Base-by-base conservation (phyloP, 1,284 basidiomycete genomes). In the Coriolopsis trogii region DNA sequence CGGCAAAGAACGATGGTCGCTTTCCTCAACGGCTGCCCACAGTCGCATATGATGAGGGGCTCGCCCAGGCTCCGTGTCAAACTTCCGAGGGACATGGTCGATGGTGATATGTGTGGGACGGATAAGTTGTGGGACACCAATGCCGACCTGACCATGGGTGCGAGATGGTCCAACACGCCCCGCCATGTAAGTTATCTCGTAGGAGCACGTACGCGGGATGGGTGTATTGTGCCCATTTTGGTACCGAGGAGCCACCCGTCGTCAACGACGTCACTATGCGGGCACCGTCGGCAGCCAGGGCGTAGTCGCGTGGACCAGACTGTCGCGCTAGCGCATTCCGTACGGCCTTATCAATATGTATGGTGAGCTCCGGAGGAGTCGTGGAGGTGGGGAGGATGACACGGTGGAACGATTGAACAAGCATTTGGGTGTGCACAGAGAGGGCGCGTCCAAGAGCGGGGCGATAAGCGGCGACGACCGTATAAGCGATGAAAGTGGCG, bases 21-120 rank as follows among this genome's bases (percentile, higher is more conserved):
- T 51, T 12, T 57, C 55, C 6, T n/a, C n/a, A n/a, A 57, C 30
- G 1, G 42, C 29, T 21, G 48, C 55, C 55, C 55, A 57, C 6
- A 51, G 28, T 6, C 42, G 24, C 31, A 57, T 51, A 7, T 15
- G 13, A 3, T 48, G 45, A 20, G 55, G 55, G 2, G 55, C 55
- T 18, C 46, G 43, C 4, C 44, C 37, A n/a, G 44, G 36, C n/a
- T 53, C 44, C n/a, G 29, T 43, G 4, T 37, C 51, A 20, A 57
- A 7, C 4, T 21, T 23, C 2, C 10, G n/a, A 3, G 51, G 55
- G 6, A 53, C 36, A 26, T 57, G 55, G 4, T 57, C 55, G 43
- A 57, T 45, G n/a, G 51, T 53, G 31, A 57, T 29, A 28, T 51
- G 44, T 2, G 55, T 42, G 12, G 55, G 55, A 34, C 41, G 39